Conservation (phyloP, 2,329 filamentous ascomycete genomes). For the Trichoderma atroviride region DNA sequence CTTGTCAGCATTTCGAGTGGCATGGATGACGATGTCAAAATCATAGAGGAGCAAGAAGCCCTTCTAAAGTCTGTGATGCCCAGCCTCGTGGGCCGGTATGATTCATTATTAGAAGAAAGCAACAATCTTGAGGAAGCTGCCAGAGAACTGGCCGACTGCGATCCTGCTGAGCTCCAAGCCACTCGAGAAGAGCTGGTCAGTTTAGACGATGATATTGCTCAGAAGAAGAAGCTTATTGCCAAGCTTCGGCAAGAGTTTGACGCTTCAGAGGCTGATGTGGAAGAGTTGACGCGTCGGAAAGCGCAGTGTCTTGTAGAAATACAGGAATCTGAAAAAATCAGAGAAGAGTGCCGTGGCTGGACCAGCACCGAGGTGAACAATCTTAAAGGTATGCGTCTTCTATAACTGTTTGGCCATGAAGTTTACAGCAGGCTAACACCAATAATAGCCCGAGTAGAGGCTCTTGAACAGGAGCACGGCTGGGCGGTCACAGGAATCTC, state of each 20-base stretch:
- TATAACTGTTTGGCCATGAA: not conserved
- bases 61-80: constrained; percentile 71
- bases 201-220: constrained; percentile 68
- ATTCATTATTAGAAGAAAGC: constrained; percentile 64
- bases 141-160: constrained; percentile 74
- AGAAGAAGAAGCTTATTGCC: constrained; percentile 68
- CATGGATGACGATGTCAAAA: constrained; percentile 72
- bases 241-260: constrained; percentile 67
- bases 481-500: constrained; percentile 72
- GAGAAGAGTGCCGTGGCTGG: constrained; percentile 89
- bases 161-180: constrained; percentile 74
- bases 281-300: constrained; percentile 67
- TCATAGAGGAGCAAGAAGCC: constrained; percentile 68
- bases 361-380: constrained; percentile 76
- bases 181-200: constrained; percentile 69
- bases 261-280: constrained; percentile 67
- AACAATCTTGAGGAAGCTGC: constrained; percentile 71
- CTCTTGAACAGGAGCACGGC: constrained; percentile 66
- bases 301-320: constrained; percentile 73
- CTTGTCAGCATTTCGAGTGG: constrained; percentile 74
- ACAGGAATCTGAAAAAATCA: constrained; percentile 76
- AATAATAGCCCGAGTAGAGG: constrained; percentile 62
- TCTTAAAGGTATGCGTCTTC: constrained; percentile 65
- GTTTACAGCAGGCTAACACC: constrained; percentile 41
- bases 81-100: constrained; percentile 60